Evolutionary conservation across 2,329 filamentous ascomycete genomes (phyloP), one percentile per base, ranked within the genome.

Genomic region (Dactylellina drechsleri): DNA sequence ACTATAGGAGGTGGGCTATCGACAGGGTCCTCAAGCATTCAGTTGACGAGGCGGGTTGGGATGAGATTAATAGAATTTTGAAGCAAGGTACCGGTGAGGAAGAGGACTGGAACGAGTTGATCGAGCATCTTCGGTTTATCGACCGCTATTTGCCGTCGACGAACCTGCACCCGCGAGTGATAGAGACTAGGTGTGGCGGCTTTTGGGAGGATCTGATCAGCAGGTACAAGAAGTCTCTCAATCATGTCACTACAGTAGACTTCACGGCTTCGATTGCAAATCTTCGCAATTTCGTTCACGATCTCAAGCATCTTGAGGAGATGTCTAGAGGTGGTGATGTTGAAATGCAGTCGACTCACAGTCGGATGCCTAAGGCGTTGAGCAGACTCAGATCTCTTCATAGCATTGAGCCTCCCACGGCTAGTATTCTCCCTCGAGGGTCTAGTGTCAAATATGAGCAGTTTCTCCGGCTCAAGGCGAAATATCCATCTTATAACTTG

Each of bases 381-480:
- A 50, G 47, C 36, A 53, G 45, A 18, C 26, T 65, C 16, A 65
- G 28, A 28, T 28, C 54, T 8, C n/a, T 26, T n/a, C 26, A 26
- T 4, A 73, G 60, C 53, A 58, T 56, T 4, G 67, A 66, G 28
- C 26, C 53, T 12, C 31, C n/a, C 40, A 31, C n/a, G 26, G 20
- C 16, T 13, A 57, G 52, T 16, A 40, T 54, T 5, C 41, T 74
- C n/a, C 70, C 70, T 36, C 31, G 53, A 53, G 70, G 64, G 15
- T 67, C 43, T 5, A 58, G 62, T 1, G 47, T 67, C 23, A 74
- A 67, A 23, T 74, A 74, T 18, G 70, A 74, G 23, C 36, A 50
- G 18, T 74, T 74, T 52, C 66, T 74, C 57, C 62, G 43, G 41
- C 50, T 74, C 16, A 74, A 74, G 45, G 70, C 70, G 2, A 66